phyloP scores from a whole-genome alignment of 225 moss, liverwort and hornwort genomes.

The Climacium dendroides region DNA sequence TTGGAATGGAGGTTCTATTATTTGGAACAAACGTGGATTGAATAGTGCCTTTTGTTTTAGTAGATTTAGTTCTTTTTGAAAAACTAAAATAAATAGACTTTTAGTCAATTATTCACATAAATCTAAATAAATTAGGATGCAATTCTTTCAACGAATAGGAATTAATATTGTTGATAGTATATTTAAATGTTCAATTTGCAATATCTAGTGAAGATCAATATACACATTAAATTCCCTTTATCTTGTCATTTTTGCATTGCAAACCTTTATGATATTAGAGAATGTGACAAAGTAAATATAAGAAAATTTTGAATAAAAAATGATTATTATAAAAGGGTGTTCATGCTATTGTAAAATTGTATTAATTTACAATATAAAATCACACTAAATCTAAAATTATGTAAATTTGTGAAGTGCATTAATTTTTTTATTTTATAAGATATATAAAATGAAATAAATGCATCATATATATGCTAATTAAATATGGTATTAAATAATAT shows the following conservation, averaged over 20 bases:
- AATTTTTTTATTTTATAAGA: no score
- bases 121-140: not conserved
- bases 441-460: not conserved
- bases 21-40: rapidly evolving
- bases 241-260: not conserved
- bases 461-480: not conserved
- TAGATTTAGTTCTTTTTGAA: not conserved
- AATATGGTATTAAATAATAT: no score
- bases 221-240: not conserved
- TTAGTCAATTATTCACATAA: not conserved
- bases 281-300: not conserved
- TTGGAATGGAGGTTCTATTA: not conserved
- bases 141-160: not conserved
- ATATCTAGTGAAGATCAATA: not conserved
- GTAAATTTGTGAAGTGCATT: not conserved
- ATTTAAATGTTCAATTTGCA: not conserved
- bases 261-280: not conserved
- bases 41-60: rapidly evolving
- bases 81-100: not conserved
- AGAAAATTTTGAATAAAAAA: not conserved
- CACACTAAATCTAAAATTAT: not conserved
- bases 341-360: not conserved
- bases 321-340: not conserved
- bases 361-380: not conserved
- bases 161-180: no score